Percentiles rank a stretch among this genome's conserved stretches.
Conservation (phyloP, 176 grass and related monocot genomes). For the Carex scoparia region DNA sequence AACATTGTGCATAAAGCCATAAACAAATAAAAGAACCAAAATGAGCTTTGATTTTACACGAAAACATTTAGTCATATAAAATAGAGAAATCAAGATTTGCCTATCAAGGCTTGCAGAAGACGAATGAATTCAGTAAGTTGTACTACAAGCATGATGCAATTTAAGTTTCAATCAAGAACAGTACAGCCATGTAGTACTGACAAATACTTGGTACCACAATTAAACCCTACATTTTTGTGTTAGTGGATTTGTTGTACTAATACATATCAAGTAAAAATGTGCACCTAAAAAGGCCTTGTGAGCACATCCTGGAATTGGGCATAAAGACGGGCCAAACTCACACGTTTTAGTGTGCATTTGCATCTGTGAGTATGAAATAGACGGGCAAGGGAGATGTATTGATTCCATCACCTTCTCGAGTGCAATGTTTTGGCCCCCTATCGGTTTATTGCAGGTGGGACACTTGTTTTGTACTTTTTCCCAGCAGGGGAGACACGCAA, state of each 20-base stretch:
- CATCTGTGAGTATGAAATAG: conserved; percentile 36
- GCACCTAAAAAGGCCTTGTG: conserved; percentile 38
- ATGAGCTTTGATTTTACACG: no score
- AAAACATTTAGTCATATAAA: no score
- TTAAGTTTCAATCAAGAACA: no score
- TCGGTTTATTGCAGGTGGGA: conserved; percentile 39
- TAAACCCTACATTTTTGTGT: background rate
- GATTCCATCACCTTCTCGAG: conserved; percentile 36
- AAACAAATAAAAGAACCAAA: no score
- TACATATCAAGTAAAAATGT: background rate
- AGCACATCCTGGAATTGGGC: conserved; percentile 40
- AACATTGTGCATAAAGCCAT: no score
- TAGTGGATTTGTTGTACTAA: background rate
- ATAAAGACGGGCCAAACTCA: conserved; percentile 33
- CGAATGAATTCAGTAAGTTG: no score
- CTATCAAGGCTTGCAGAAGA: no score
- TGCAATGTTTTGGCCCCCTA: conserved; percentile 39
- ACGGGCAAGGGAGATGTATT: conserved; percentile 15
- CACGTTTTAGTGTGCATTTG: conserved; percentile 46
- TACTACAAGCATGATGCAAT: no score
- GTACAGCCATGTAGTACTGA: no score
- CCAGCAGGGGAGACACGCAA: conserved; percentile 7
- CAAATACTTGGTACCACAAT: background rate
- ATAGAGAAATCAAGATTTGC: no score
- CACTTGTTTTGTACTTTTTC: conserved; percentile 42